Conservation (phyloP, 2,329 filamentous ascomycete species). For the Epichloe sibirici region DNA sequence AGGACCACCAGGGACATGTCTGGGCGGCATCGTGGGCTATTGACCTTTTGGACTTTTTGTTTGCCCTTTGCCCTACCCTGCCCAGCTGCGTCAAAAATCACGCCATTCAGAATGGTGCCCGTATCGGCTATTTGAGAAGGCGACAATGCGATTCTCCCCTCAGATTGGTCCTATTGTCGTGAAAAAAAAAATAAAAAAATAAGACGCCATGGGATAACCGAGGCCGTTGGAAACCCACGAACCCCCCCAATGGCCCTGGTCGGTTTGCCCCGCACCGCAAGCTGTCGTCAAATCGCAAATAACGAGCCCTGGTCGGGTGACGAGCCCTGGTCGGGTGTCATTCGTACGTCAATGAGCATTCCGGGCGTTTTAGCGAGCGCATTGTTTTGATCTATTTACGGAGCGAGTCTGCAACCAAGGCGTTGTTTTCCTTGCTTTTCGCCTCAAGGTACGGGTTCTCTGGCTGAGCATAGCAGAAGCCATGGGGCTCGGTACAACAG, state of each 20-base stretch:
- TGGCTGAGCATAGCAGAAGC: background rate
- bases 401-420: no score
- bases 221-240: background rate
- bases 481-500: slow-evolving; percentile 1
- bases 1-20: background rate
- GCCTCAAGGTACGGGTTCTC: background rate
- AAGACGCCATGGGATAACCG: background rate
- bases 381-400: background rate
- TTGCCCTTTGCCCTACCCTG: background rate
- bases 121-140: background rate
- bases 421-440: no score
- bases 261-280: slow-evolving; percentile 1
- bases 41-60: background rate
- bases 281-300: background rate
- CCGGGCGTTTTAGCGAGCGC: background rate
- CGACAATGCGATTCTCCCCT: background rate
- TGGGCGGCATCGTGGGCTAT: background rate
- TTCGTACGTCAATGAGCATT: background rate
- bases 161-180: background rate
- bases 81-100: slow-evolving; percentile 6
- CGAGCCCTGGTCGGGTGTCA: background rate
- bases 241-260: background rate
- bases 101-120: slow-evolving; percentile 16
- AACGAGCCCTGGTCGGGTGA: background rate
- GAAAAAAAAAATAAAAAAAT: background rate